These are phyloP conservation scores for Diospyros kaki DNA, from an alignment of 148 eudicot species.

Conservation along the genomic window DNA sequence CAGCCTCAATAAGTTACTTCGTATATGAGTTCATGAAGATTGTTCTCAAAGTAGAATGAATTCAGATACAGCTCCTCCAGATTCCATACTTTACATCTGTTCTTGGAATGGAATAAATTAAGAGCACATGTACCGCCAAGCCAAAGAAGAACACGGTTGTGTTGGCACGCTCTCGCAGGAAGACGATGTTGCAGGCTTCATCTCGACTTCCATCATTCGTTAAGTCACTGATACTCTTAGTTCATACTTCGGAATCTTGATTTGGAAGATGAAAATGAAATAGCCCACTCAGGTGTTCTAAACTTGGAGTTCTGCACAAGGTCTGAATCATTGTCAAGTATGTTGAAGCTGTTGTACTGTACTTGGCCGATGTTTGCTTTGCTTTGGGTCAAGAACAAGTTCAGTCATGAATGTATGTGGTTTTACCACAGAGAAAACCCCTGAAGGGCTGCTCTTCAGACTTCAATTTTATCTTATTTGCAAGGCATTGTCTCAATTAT, in stretches of 20 bases:
- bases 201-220: background rate
- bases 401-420: no score
- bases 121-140: background rate
- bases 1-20: conserved; percentile 64
- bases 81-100: conserved; percentile 41
- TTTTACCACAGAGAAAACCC: no score
- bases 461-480: no score
- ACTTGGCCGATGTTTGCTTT: no score
- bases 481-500: no score
- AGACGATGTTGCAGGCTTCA: conserved; percentile 1
- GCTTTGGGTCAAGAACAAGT: no score
- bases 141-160: background rate
- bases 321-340: background rate
- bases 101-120: conserved; percentile 43
- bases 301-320: background rate
- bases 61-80: background rate
- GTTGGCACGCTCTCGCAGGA: background rate
- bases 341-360: no score
- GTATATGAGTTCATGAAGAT: conserved; percentile 70
- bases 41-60: conserved; percentile 57
- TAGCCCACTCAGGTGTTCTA: no score
- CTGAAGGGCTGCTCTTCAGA: no score
- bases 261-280: background rate
- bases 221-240: background rate
- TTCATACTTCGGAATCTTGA: background rate